Percentiles rank a stretch among this genome's conserved stretches.
Conservation (phyloP, 257 asterid genomes). For the Petunia secreta region DNA sequence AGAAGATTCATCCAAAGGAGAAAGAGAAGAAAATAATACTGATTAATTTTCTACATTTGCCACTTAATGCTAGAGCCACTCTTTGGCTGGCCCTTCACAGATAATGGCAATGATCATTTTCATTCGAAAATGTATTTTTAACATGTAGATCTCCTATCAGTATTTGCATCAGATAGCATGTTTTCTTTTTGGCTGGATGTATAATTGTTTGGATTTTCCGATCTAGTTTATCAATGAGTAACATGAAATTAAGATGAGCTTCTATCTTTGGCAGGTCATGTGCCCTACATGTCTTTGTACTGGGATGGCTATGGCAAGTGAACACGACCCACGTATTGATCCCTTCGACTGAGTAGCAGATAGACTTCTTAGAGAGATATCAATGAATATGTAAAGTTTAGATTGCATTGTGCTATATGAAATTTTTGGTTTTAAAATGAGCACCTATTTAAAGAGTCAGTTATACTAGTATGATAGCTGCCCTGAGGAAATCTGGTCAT, state of each 20-base stretch:
- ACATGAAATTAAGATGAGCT: background rate
- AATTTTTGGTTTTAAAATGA: background rate
- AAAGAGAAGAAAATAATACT: background rate
- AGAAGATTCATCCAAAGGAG: background rate
- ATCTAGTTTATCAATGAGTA: background rate
- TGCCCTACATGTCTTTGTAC: conserved; percentile 98
- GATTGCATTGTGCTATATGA: background rate
- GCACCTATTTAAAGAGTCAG: background rate
- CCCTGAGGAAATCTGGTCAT: background rate
- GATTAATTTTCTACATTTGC: background rate
- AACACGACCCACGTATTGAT: conserved; percentile 91
- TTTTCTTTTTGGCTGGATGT: background rate
- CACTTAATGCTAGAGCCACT: background rate
- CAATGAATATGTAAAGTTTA: background rate
- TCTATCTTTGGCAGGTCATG: conserved; percentile 69
- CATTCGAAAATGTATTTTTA: background rate
- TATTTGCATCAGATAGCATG: background rate
- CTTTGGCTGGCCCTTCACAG: background rate
- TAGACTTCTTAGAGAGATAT: background rate
- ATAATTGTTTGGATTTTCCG: background rate
- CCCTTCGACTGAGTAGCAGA: conserved; percentile 64
- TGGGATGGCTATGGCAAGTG: conserved; percentile 98
- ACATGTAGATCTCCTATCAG: background rate
- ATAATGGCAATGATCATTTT: background rate
- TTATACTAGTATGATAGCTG: background rate